Percentiles rank a stretch among this genome's conserved stretches.
These are phyloP conservation scores for Aureobasidium sp. DNA, from an alignment of 2,329 filamentous ascomycete species.

Conservation along the genomic window DNA sequence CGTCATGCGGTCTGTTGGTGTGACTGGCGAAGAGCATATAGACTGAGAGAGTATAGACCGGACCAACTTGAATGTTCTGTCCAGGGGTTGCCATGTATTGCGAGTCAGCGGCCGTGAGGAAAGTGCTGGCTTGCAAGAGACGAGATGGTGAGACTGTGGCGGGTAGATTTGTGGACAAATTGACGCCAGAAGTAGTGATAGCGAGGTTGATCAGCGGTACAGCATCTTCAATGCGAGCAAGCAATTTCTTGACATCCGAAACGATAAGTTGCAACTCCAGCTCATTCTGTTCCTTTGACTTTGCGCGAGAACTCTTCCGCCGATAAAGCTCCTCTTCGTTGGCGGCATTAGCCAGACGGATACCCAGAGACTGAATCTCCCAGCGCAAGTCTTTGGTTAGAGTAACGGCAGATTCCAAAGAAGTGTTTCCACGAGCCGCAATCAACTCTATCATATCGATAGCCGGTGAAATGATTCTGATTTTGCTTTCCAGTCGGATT, in stretches of 20 bases:
- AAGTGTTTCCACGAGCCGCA: constrained; percentile 78
- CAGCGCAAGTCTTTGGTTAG: constrained; percentile 85
- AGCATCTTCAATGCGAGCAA: constrained; percentile 87
- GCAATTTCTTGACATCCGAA: constrained; percentile 76
- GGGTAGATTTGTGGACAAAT: constrained; percentile 81
- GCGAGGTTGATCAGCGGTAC: constrained; percentile 94
- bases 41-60: constrained; percentile 84
- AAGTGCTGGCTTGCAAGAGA: constrained; percentile 91
- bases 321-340: constrained; percentile 63
- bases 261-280: constrained; percentile 76
- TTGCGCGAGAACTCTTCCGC: constrained; percentile 48
- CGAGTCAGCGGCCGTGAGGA: constrained; percentile 87
- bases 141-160: constrained; percentile 90
- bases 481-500: constrained; percentile 82
- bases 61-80: constrained; percentile 82
- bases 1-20: constrained; percentile 60
- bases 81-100: constrained; percentile 75
- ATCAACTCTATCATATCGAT: constrained; percentile 95
- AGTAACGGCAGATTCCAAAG: constrained; percentile 84
- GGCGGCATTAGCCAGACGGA: constrained; percentile 76
- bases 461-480: constrained; percentile 88
- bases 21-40: constrained; percentile 97
- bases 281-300: constrained; percentile 63
- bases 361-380: constrained; percentile 84
- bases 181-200: constrained; percentile 94